phyloP scores from a whole-genome alignment of 805 yeast genomes.

The Sungouiozyma intestinalis region DNA sequence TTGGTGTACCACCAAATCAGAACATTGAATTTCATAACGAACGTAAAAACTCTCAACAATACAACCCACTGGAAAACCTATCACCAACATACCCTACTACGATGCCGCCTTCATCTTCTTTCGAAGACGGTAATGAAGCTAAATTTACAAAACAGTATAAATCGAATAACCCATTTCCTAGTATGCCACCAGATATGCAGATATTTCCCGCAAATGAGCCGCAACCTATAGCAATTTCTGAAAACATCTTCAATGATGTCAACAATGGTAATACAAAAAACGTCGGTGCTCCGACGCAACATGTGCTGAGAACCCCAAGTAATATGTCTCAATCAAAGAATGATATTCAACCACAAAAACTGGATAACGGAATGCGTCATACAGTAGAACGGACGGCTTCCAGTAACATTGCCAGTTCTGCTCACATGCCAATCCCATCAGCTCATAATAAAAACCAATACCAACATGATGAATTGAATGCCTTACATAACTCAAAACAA shows the following conservation, averaged over 20 bases:
- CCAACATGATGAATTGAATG: background rate
- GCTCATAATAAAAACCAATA: background rate
- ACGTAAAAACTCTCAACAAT: background rate
- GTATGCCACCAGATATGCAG: conserved; percentile 9
- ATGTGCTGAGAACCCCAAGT: background rate
- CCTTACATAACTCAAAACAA: background rate
- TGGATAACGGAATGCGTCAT: background rate
- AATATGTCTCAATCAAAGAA: background rate
- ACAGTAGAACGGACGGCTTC: background rate
- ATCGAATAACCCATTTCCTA: conserved; percentile 28
- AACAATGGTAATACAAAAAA: background rate
- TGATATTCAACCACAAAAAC: background rate
- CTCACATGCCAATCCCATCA: background rate
- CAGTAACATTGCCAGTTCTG: background rate
- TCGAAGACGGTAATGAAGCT: background rate
- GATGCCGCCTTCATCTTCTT: background rate
- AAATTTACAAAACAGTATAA: conserved; percentile 18
- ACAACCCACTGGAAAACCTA: too few species aligned
- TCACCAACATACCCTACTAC: background rate
- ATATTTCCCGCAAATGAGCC: background rate
- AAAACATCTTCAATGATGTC: background rate
- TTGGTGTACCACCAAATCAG: background rate
- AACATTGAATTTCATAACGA: background rate
- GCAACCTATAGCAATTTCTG: background rate
- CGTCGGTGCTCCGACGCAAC: background rate